A percentile compares a stretch with the other conserved stretches of the same genome.
Evolutionary conservation across 208 protist species (phyloP).

Genomic region (Acanthamoeba castellanii): DNA sequence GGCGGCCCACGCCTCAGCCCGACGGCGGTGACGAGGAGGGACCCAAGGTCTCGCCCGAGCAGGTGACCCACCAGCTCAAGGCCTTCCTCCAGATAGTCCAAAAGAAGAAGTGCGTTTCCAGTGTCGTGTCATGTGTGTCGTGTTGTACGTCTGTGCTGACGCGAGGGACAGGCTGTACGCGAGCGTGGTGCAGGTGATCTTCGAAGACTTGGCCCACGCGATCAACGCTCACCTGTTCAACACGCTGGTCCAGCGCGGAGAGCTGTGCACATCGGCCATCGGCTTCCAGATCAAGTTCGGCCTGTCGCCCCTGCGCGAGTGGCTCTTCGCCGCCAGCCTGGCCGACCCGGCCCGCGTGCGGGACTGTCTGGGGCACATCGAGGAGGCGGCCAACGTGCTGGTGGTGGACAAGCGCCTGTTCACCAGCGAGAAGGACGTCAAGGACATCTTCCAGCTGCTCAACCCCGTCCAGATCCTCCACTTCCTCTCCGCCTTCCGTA

Average conservation of each 20-base stretch:
- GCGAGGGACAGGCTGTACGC: not conserved
- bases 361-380: slow-evolving; percentile 45
- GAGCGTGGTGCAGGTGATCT: slow-evolving; percentile 42
- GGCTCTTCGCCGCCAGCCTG: slow-evolving; percentile 33
- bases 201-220: slow-evolving; percentile 25
- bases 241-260: not conserved
- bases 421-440: slow-evolving; percentile 40
- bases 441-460: slow-evolving; percentile 52
- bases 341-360: slow-evolving; percentile 13
- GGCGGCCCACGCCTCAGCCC: not conserved
- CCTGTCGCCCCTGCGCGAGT: slow-evolving; percentile 61
- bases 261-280: slow-evolving; percentile 40
- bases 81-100: slow-evolving; percentile 14
- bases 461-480: slow-evolving; percentile 35
- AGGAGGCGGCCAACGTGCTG: slow-evolving; percentile 66
- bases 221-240: slow-evolving; percentile 71
- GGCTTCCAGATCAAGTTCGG: slow-evolving; percentile 72
- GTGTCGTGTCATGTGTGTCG: not conserved
- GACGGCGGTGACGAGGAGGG: not conserved
- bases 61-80: slow-evolving; percentile 11
- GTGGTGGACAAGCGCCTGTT: slow-evolving; percentile 72
- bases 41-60: not conserved
- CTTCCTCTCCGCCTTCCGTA: slow-evolving; percentile 39
- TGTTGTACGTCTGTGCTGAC: not conserved
- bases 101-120: not conserved